Percentiles rank a stretch among this genome's conserved stretches.
Conservation (phyloP, 139 green algal species). For the Tetraselmis striata region DNA sequence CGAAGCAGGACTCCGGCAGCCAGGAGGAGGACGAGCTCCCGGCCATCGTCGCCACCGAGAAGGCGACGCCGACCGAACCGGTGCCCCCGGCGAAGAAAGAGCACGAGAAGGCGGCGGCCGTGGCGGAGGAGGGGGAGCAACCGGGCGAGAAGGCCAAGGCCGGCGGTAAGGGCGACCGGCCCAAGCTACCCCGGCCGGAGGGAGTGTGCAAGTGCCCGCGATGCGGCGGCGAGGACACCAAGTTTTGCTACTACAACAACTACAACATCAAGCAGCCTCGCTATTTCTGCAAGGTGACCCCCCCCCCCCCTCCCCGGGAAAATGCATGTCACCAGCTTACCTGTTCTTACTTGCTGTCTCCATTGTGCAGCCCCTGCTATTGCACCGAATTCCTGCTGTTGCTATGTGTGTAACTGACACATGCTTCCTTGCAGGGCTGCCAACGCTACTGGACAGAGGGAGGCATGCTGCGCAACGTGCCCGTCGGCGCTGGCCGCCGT, state of each 20-base stretch:
- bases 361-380: too few species aligned
- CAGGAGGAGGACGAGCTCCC: not conserved
- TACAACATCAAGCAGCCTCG: constrained; percentile 93
- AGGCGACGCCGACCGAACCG: too few species aligned
- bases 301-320: too few species aligned
- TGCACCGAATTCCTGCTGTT: too few species aligned
- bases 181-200: constrained; percentile 34
- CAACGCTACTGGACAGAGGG: constrained; percentile 91
- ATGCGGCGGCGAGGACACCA: constrained; percentile 76
- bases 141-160: not conserved
- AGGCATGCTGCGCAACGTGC: constrained; percentile 83
- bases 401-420: too few species aligned
- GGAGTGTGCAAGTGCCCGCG: constrained; percentile 59
- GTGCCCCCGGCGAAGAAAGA: too few species aligned
- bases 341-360: too few species aligned
- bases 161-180: constrained; percentile 1
- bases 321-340: too few species aligned
- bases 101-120: too few species aligned
- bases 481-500: constrained; percentile 69
- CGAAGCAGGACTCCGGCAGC: not conserved
- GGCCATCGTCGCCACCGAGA: too few species aligned
- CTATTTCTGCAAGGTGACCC: constrained; percentile 82
- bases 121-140: not conserved
- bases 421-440: constrained; percentile 65
- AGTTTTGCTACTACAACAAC: constrained; percentile 99